Percentiles rank a stretch among this genome's conserved stretches.
These are phyloP conservation scores for Fusarium goolgardi DNA, from an alignment of 2,329 filamentous ascomycete genomes.

Conservation along the genomic window DNA sequence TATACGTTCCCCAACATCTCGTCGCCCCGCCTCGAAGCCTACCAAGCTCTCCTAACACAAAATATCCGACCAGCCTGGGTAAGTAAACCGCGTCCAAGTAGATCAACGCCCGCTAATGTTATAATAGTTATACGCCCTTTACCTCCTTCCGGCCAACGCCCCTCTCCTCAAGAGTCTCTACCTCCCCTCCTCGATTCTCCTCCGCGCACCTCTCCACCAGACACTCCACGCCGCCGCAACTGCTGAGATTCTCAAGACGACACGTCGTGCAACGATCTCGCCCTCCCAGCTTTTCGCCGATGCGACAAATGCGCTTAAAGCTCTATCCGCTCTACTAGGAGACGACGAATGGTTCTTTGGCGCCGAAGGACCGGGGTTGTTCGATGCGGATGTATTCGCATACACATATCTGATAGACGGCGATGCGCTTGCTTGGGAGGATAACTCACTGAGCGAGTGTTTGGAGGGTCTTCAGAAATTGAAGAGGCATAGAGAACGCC, in stretches of 20 bases:
- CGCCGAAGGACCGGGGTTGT: conserved; percentile 70
- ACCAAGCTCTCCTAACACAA: conserved; percentile 80
- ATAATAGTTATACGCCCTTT: conserved; percentile 81
- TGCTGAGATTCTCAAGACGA: conserved; percentile 75
- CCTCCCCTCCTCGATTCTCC: conserved; percentile 72
- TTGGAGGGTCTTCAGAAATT: conserved; percentile 71
- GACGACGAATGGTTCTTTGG: conserved; percentile 63
- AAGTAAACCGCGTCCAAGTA: conserved; percentile 36
- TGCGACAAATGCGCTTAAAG: conserved; percentile 59
- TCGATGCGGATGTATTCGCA: conserved; percentile 90
- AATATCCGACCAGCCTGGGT: conserved; percentile 89
- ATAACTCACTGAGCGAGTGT: conserved; percentile 68
- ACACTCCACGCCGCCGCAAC: conserved; percentile 80
- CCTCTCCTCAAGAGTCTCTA: conserved; percentile 78
- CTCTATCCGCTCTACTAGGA: conserved; percentile 58
- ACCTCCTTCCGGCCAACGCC: conserved; percentile 77
- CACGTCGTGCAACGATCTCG: conserved; percentile 54
- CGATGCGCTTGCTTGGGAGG: conserved; percentile 70
- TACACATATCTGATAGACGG: conserved; percentile 87
- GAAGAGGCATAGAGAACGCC: conserved; percentile 58
- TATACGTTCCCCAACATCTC: conserved; percentile 59
- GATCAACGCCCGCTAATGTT: conserved; percentile 8
- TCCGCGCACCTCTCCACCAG: conserved; percentile 71
- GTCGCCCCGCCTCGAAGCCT: conserved; percentile 75
- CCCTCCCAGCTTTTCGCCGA: conserved; percentile 55